Percentiles rank a stretch among this genome's conserved stretches.
Evolutionary conservation across 345 rosid genomes (phyloP).

Genomic region (Toxicodendron radicans): DNA sequence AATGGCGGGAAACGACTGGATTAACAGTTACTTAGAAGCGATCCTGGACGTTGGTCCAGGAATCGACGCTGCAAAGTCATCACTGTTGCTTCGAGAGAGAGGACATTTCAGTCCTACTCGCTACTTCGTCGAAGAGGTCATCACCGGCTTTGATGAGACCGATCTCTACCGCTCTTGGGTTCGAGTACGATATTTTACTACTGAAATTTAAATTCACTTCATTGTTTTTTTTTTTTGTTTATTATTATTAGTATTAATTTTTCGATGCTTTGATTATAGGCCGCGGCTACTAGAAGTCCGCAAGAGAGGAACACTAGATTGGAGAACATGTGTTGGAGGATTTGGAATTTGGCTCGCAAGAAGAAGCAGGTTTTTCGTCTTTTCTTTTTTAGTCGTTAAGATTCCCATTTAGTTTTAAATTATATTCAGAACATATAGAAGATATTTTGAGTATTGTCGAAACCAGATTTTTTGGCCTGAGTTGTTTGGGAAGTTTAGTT

Average conservation of each 20-base stretch:
- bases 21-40: constrained; percentile 66
- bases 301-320: constrained; percentile 80
- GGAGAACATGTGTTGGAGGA: constrained; percentile 93
- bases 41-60: constrained; percentile 62
- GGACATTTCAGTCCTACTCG: constrained; percentile 79
- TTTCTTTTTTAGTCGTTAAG: background rate
- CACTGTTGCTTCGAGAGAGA: constrained; percentile 74
- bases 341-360: constrained; percentile 86
- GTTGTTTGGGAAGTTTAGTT: background rate
- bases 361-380: constrained; percentile 62
- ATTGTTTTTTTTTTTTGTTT: background rate
- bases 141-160: constrained; percentile 81
- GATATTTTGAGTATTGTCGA: background rate
- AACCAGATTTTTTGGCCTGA: background rate
- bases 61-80: constrained; percentile 45
- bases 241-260: background rate
- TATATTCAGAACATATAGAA: background rate
- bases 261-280: constrained; percentile 31
- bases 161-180: constrained; percentile 92
- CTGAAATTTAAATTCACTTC: background rate
- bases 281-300: constrained; percentile 80
- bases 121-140: constrained; percentile 76
- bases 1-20: constrained; percentile 83
- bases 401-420: background rate
- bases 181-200: constrained; percentile 36